Evolutionary conservation across 2,329 filamentous ascomycete species (phyloP), one percentile per base, ranked within the genome.

Genomic region (Aaosphaeria arxii): DNA sequence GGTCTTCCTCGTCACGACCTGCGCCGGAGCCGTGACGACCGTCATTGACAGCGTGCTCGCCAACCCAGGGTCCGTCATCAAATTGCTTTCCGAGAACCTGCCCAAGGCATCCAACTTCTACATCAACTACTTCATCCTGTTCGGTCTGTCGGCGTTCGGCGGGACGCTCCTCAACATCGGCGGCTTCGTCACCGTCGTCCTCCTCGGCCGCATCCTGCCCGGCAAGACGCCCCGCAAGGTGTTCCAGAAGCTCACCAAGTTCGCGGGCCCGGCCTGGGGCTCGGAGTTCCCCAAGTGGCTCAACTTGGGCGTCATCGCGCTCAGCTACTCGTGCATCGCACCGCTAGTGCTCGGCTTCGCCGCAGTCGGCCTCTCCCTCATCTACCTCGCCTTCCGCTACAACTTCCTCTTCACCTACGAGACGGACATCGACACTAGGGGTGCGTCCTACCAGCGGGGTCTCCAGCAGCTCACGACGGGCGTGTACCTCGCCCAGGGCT

Each of bases 21-120:
- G 96, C 35, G 81, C 88, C 5, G 90, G 89, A 17, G 86, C 91
- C 1, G 90, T 91, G 4, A 83, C 89, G 1, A 80, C 86, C 9
- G 66, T 67, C 17, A 63, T 70, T 36, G 53, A 62, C 32, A 54
- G 82, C 6, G 84, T 95, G 38, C 74, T 85, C 17, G 13, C 83
- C 0, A 56, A 89, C 2, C 90, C 91, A 0, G 66, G 73, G 2
- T 71, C 69, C 0, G 82, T 82, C 7, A 82, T 89, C 0, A 73
- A 66, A 0, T 73, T 95, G 31, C 78, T 96, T 4, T 85, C 91
- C 0, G 62, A 76, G 11, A 88, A 89, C 51, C 76, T 99, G 5
- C 94, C 94, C 24, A 87, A 83, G 52, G 85, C 90, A 0, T 94
- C 91, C 56, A 97, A 95, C 74, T 94, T 97, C 70, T 99, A 96